Percentiles rank a stretch among this genome's conserved stretches.
Evolutionary conservation across 2,329 filamentous ascomycete genomes (phyloP).

Genomic region (Aspergillus neotritici): DNA sequence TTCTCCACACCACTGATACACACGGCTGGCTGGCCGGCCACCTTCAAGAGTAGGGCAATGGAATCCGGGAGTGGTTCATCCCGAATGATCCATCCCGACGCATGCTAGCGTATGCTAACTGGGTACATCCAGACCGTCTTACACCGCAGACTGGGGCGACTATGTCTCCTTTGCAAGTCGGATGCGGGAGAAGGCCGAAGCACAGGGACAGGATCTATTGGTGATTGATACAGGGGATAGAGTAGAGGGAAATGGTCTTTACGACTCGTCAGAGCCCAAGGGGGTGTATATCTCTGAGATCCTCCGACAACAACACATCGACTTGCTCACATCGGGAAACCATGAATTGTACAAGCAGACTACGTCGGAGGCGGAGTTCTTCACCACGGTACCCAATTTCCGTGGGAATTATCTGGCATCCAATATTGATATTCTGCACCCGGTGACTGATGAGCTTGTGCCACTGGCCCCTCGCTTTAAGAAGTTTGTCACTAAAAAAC

Average conservation of each 20-base stretch:
- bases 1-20: constrained; percentile 92
- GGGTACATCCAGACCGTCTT: constrained; percentile 60
- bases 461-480: constrained; percentile 77
- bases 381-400: constrained; percentile 77
- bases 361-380: constrained; percentile 71
- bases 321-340: constrained; percentile 82
- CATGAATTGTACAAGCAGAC: constrained; percentile 86
- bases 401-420: constrained; percentile 77
- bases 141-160: constrained; percentile 95
- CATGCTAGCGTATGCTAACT: neutral
- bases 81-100: too few relatives aligned
- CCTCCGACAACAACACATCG: constrained; percentile 72
- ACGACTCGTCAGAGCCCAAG: constrained; percentile 82
- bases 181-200: constrained; percentile 72
- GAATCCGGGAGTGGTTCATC: neutral
- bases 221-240: constrained; percentile 93
- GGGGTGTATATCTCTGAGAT: constrained; percentile 86
- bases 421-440: constrained; percentile 82
- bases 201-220: constrained; percentile 74
- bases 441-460: constrained; percentile 61
- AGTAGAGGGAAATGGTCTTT: constrained; percentile 89
- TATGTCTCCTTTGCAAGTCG: constrained; percentile 89
- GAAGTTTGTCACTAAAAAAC: constrained; percentile 88
- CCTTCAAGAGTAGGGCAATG: constrained; percentile 66
- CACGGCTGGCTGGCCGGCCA: constrained; percentile 96